Conservation (phyloP, 176 grass and related monocot species). For the Lolium rigidum region DNA sequence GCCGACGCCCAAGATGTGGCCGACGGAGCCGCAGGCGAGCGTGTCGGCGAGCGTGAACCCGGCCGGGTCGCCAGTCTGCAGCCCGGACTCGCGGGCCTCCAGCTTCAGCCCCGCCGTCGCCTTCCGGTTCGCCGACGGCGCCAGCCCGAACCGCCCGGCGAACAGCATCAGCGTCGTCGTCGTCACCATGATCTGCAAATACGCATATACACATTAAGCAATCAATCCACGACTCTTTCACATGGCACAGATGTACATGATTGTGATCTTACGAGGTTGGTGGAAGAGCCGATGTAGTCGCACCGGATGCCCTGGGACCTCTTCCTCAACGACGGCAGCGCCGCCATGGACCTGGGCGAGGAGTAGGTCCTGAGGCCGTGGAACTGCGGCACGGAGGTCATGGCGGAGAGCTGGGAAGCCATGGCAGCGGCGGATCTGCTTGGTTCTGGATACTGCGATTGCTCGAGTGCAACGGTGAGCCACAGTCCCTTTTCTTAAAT, state of each 20-base stretch:
- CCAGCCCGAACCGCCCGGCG: constrained; percentile 89
- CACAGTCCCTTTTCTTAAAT: constrained; percentile 50
- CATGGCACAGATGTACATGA: not conserved
- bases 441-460: not conserved
- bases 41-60: constrained; percentile 95
- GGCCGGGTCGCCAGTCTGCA: constrained; percentile 93
- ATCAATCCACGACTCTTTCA: not conserved
- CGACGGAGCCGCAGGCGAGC: constrained; percentile 81
- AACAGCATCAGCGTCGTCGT: constrained; percentile 97
- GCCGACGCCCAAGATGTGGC: constrained; percentile 93
- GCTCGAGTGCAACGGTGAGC: not conserved
- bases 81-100: constrained; percentile 82
- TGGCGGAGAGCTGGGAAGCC: constrained; percentile 75
- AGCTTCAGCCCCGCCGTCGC: constrained; percentile 89
- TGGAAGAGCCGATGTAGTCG: constrained; percentile 88
- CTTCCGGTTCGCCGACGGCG: constrained; percentile 95
- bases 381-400: constrained; percentile 66
- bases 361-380: constrained; percentile 59
- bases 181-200: constrained; percentile 79
- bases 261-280: constrained; percentile 67
- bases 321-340: constrained; percentile 49
- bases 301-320: constrained; percentile 76
- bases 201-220: not conserved
- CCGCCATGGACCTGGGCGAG: constrained; percentile 56
- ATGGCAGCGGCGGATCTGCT: constrained; percentile 42